A percentile compares a stretch with the other conserved stretches of the same genome.
Evolutionary conservation across 2,329 filamentous ascomycete species (phyloP).

Genomic region (Fusarium sp.): DNA sequence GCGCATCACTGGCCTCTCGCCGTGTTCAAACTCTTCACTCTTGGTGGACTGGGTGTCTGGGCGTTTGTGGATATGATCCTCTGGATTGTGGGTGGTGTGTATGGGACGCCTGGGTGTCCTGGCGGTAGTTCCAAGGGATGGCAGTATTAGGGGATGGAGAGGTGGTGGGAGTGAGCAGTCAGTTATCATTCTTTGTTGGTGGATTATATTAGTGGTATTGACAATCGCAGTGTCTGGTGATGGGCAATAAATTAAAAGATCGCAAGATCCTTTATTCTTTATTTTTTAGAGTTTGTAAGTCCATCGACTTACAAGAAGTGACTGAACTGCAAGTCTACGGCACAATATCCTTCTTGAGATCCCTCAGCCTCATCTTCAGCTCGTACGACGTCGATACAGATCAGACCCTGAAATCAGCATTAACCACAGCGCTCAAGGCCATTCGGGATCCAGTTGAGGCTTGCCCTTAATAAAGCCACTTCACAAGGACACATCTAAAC

Average conservation of each 20-base stretch:
- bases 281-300: neutral
- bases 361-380: neutral
- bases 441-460: neutral
- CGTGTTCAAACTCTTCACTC: constrained; percentile 29
- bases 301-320: neutral
- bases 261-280: neutral
- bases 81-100: constrained; percentile 37
- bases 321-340: neutral
- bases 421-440: neutral
- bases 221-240: too few relatives aligned
- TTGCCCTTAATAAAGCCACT: neutral
- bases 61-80: constrained; percentile 28
- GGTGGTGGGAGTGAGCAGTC: neutral
- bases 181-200: neutral
- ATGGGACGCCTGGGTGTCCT: constrained; percentile 33
- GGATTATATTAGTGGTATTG: neutral
- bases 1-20: constrained; percentile 29
- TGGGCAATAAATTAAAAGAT: too few relatives aligned
- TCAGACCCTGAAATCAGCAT: neutral
- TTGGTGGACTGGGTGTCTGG: constrained; percentile 30
- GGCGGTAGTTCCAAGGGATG: constrained; percentile 21
- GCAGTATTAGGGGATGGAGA: neutral
- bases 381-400: neutral
- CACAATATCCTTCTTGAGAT: too few relatives aligned
- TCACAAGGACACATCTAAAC: neutral